Evolutionary conservation across 805 yeast genomes (phyloP).

Genomic region (Lachancea dasiensis): DNA sequence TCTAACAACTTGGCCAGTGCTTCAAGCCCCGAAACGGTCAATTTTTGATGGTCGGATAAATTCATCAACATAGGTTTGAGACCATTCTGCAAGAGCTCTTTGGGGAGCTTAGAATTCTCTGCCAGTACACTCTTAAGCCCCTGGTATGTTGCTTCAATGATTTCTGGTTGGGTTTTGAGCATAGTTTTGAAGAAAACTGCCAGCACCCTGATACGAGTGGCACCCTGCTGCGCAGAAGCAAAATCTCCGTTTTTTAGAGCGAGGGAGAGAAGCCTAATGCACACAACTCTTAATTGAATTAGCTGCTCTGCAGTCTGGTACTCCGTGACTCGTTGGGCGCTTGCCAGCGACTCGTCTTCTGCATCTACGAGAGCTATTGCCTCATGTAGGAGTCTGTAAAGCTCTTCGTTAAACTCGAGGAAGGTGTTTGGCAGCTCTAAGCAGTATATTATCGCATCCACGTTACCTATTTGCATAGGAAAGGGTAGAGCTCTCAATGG

Average conservation of each 20-base stretch:
- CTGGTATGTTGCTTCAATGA: slow-evolving; percentile 87
- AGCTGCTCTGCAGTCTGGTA: slow-evolving; percentile 84
- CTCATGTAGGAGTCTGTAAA: slow-evolving; percentile 77
- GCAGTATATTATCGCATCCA: slow-evolving; percentile 94
- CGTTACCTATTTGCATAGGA: slow-evolving; percentile 97
- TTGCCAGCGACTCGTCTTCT: slow-evolving; percentile 90
- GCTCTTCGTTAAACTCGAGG: slow-evolving; percentile 80
- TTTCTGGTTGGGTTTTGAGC: slow-evolving; percentile 75
- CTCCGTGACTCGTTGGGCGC: slow-evolving; percentile 79
- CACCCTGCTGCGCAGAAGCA: slow-evolving; percentile 64
- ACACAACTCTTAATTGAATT: slow-evolving; percentile 80
- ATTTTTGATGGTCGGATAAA: slow-evolving; percentile 83
- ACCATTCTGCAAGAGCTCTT: slow-evolving; percentile 91
- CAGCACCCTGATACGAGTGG: slow-evolving; percentile 75
- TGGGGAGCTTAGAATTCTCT: slow-evolving; percentile 84
- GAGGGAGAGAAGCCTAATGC: slow-evolving; percentile 73
- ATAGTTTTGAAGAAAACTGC: slow-evolving; percentile 94
- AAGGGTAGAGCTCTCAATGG: slow-evolving; percentile 96
- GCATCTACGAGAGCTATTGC: slow-evolving; percentile 95
- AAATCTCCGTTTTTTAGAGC: slow-evolving; percentile 85
- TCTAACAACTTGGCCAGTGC: slow-evolving; percentile 85
- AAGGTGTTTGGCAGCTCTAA: slow-evolving; percentile 74
- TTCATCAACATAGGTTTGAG: slow-evolving; percentile 93
- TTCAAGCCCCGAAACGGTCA: slow-evolving; percentile 84
- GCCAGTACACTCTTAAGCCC: slow-evolving; percentile 80